Evolutionary conservation across 169 alveolate species (phyloP).

Genomic region (Eimeria zaria): DNA sequence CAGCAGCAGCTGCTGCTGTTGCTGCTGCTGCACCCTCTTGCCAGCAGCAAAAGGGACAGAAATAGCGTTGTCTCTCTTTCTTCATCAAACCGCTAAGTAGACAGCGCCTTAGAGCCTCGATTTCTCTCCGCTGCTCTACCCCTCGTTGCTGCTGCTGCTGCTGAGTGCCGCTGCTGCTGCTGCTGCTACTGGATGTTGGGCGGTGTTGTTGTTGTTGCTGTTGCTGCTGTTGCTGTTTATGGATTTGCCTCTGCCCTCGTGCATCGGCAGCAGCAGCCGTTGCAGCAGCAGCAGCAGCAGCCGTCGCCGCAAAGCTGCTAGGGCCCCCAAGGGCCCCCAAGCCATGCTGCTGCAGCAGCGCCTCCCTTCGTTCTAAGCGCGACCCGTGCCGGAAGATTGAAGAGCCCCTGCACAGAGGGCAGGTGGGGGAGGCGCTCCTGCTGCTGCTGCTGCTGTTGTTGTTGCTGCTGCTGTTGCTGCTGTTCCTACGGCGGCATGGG

Average conservation of each 20-base stretch:
- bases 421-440: constrained; percentile 17
- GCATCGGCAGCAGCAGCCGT: neutral
- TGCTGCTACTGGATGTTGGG: neutral
- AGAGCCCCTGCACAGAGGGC: constrained; percentile 40
- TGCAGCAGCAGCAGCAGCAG: constrained; percentile 55
- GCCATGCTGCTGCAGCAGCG: constrained; percentile 62
- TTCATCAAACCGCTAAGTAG: constrained; percentile 16
- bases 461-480: constrained; percentile 51
- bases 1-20: constrained; percentile 30
- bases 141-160: constrained; percentile 59
- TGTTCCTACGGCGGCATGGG: constrained; percentile 14
- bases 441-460: constrained; percentile 63
- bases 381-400: constrained; percentile 34
- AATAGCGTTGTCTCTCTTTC: constrained; percentile 47
- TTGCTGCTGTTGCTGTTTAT: neutral
- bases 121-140: constrained; percentile 30
- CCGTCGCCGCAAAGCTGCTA: neutral
- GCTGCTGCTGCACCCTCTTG: constrained; percentile 4
- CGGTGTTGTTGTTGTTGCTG: constrained; percentile 30
- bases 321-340: neutral
- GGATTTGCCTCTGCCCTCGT: constrained; percentile 4
- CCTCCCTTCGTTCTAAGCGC: constrained; percentile 35
- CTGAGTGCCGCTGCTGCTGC: constrained; percentile 6
- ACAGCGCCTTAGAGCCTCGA: constrained; percentile 52
- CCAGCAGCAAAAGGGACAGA: constrained; percentile 64